A percentile compares a stretch with the other conserved stretches of the same genome.
Evolutionary conservation across 2,329 filamentous ascomycete genomes (phyloP).

Genomic region (Alternaria consortialis): DNA sequence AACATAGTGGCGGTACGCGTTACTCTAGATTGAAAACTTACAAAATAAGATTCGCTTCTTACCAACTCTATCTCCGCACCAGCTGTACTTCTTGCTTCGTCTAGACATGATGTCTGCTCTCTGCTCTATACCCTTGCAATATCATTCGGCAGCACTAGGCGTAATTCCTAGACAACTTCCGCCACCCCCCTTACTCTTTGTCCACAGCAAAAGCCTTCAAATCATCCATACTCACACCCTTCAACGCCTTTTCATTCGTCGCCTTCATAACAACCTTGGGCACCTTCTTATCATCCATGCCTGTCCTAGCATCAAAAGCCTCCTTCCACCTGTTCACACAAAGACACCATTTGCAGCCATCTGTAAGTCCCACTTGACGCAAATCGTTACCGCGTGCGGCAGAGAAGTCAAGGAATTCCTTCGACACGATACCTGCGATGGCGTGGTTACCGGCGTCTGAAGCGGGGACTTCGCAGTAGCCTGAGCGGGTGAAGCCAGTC

Average conservation of each 20-base stretch:
- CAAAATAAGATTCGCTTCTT: too few species aligned
- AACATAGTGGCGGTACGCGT: too few species aligned
- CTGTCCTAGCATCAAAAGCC: constrained; percentile 63
- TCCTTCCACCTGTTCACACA: constrained; percentile 69
- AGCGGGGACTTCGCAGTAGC: constrained; percentile 66
- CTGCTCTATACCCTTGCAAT: too few species aligned
- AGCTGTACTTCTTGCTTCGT: too few species aligned
- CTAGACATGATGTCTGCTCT: too few species aligned
- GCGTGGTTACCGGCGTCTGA: constrained; percentile 68
- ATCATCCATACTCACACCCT: constrained; percentile 58
- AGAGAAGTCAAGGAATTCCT: constrained; percentile 70
- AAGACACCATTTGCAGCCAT: constrained; percentile 70
- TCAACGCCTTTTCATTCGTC: constrained; percentile 63
- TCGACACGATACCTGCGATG: constrained; percentile 65
- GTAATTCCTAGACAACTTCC: not conserved
- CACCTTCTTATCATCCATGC: constrained; percentile 57
- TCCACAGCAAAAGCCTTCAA: constrained; percentile 61
- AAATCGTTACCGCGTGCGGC: constrained; percentile 68
- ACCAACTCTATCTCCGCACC: too few species aligned
- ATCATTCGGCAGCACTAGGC: too few species aligned
- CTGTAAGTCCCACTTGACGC: constrained; percentile 62
- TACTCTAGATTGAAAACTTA: too few species aligned
- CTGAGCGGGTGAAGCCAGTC: constrained; percentile 69
- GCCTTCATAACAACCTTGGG: constrained; percentile 61
- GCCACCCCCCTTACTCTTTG: constrained; percentile 26